Conservation (phyloP, 2,329 filamentous ascomycete species). For the Talaromyces albobiverticillius region DNA sequence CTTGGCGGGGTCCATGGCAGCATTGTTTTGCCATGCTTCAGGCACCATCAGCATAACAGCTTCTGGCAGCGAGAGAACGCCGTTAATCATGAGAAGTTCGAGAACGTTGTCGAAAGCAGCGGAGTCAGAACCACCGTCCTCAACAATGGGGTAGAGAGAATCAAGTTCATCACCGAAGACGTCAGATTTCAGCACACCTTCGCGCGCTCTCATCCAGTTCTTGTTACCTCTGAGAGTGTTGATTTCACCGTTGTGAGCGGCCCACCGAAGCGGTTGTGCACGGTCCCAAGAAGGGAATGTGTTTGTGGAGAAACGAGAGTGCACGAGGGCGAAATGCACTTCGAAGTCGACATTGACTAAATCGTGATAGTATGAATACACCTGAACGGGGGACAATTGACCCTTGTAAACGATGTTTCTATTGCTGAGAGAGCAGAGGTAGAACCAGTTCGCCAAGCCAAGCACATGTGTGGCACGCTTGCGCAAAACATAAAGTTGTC, state of each 20-base stretch:
- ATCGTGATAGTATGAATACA: slow-evolving; percentile 98
- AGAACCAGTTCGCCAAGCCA: slow-evolving; percentile 97
- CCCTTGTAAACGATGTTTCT: slow-evolving; percentile 99
- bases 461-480: slow-evolving; percentile 95
- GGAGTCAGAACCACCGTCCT: slow-evolving; percentile 94
- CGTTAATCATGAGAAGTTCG: slow-evolving; percentile 90
- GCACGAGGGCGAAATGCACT: slow-evolving; percentile 92
- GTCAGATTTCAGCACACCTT: slow-evolving; percentile 90
- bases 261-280: slow-evolving; percentile 93
- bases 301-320: slow-evolving; percentile 97
- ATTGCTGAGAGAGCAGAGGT: slow-evolving; percentile 93
- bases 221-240: slow-evolving; percentile 97
- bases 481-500: slow-evolving; percentile 87
- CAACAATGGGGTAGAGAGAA: slow-evolving; percentile 86
- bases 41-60: slow-evolving; percentile 99
- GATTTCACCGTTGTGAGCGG: slow-evolving; percentile 97
- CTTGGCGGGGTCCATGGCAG: slow-evolving; percentile 88
- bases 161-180: slow-evolving; percentile 92
- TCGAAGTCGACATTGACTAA: slow-evolving; percentile 96
- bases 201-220: slow-evolving; percentile 98
- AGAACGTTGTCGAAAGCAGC: slow-evolving; percentile 97
- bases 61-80: slow-evolving; percentile 89
- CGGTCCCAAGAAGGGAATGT: slow-evolving; percentile 98
- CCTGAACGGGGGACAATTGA: slow-evolving; percentile 87
- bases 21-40: slow-evolving; percentile 95